Percentiles rank a stretch among this genome's conserved stretches.
phyloP scores from a whole-genome alignment of 345 rosid genomes.

The Boechera retrofracta region DNA sequence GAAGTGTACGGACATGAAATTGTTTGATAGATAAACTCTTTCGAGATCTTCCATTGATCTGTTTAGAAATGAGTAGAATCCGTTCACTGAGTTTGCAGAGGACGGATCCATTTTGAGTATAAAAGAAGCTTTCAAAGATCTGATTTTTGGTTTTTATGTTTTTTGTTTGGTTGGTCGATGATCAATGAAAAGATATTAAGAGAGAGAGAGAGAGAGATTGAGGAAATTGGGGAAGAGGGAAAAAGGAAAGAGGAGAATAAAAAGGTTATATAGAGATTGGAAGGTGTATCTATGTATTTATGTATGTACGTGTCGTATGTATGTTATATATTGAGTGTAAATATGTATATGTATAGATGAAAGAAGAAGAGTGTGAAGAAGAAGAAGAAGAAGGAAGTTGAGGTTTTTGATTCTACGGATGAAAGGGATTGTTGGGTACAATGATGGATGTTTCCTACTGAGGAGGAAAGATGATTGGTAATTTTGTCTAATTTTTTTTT shows the following conservation, averaged over 20 bases:
- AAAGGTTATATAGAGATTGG: conserved; percentile 38
- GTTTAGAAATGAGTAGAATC: conserved; percentile 81
- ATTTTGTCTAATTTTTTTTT: conserved; percentile 37
- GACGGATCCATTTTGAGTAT: conserved; percentile 72
- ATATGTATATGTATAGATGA: conserved; percentile 18
- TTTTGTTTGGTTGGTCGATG: conserved; percentile 24
- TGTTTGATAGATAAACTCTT: conserved; percentile 64
- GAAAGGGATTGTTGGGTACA: conserved; percentile 87
- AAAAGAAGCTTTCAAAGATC: conserved; percentile 18
- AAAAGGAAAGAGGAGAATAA: conserved; percentile 26
- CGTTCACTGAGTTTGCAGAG: conserved; percentile 76
- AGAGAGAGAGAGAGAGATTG: conserved; percentile 34
- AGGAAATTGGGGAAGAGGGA: conserved; percentile 43
- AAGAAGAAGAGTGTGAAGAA: conserved; percentile 53
- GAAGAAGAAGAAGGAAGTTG: conserved; percentile 41
- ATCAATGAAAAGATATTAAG: conserved; percentile 25
- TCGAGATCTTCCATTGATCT: conserved; percentile 97
- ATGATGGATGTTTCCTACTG: conserved; percentile 94
- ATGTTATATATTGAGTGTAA: background rate
- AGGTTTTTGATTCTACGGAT: conserved; percentile 36
- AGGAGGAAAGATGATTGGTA: conserved; percentile 92
- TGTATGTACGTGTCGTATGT: conserved; percentile 5
- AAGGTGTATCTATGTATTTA: background rate
- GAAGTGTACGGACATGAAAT: conserved; percentile 85
- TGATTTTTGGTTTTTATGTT: background rate